Evolutionary conservation across 2,329 filamentous ascomycete genomes (phyloP), one percentile per base, ranked within the genome.

Genomic region (Aspergillus tanneri): DNA sequence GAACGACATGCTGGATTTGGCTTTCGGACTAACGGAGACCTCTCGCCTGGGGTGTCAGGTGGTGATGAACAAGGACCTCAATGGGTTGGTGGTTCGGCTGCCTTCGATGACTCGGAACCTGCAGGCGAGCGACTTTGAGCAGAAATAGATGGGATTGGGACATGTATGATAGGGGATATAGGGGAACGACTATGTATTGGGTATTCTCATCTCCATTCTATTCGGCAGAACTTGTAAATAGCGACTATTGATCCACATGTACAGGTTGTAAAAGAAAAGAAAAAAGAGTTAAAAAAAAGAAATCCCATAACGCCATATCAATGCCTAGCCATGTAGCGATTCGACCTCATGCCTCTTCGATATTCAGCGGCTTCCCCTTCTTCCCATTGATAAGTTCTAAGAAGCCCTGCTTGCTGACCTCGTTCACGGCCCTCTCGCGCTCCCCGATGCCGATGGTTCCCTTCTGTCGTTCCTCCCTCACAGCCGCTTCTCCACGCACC

Each of bases 331-430:
- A 36, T 30, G 18, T 34, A 40, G 21, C 46, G 24, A 27, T 27
- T 11, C 45, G 35, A 43, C 49, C 57, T 66, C 56, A 73, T 52
- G 71, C 71, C 56, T 74, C 72, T 54, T 73, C 70, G 25, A 73
- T 72, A 43, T 69, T 68, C 59, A 72, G 59, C 46, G 64, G 72
- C 66, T 72, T 79, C 68, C 56, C 78, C 70, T 65, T 81, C 76
- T 74, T 73, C 11, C 78, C 77, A 34, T 77, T 78, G 66, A 99
- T 96, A 68, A 97, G 73, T 53, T 97, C 92, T 68, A 99, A 72
- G 73, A 97, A 99, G 0, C 92, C 91, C 74, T 96, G 88, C 75
- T 95, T 95, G 69, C 87, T 95, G 85, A 99, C 93, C 77, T 97
- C 91, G 57, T 89, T 93, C 43, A 95, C 80, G 74, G 87, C 90